Evolutionary conservation across 78 protist genomes (phyloP), one percentile per base, ranked within the genome.

Genomic region (Dictyostelium capitatum): DNA sequence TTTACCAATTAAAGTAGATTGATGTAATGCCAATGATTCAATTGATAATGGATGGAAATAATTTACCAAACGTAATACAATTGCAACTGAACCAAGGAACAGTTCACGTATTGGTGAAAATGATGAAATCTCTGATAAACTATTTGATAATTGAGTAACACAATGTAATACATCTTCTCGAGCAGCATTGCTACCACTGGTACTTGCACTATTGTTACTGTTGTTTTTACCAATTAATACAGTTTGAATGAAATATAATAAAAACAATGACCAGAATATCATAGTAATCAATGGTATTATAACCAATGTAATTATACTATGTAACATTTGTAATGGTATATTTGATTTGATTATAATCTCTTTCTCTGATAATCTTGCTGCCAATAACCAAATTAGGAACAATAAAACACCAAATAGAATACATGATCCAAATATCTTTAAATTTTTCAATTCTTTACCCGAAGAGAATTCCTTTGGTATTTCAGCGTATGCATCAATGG

Each of bases 91-190:
- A 28, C 84, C 93, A 3, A 87, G 41, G 30, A 64, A 11, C 0
- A 87, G 12, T 62, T 87, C 93, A 20, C 93, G 75, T 32, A 69
- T 41, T 8, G 93, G 93, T 48, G 93, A 41, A 41, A 87, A 77
- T 5, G 84, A 30, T 4, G 17, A n/a, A 19, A 87, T 3, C n/a
- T 87, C 93, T 1, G 65, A n/a, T 0, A 78, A n/a, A 2, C 53
- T 15, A 15, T 8, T 28, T 19, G 59, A 43, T 1, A 87, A 6
- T 7, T 30, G 32, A 51, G 25, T 77, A 41, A 87, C 79, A 65
- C 93, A 87, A 59, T 65, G 11, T 54, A 87, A 51, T n/a, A 51
- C 51, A 37, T 87, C 93, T 15, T 70, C 74, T 8, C 20, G n/a
- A 79, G 70, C 82, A 37, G 43, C 2, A 37, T 37, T 37, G 2